Conservation (phyloP, 2,329 filamentous ascomycete genomes). For the Blumeriella jaapii region DNA sequence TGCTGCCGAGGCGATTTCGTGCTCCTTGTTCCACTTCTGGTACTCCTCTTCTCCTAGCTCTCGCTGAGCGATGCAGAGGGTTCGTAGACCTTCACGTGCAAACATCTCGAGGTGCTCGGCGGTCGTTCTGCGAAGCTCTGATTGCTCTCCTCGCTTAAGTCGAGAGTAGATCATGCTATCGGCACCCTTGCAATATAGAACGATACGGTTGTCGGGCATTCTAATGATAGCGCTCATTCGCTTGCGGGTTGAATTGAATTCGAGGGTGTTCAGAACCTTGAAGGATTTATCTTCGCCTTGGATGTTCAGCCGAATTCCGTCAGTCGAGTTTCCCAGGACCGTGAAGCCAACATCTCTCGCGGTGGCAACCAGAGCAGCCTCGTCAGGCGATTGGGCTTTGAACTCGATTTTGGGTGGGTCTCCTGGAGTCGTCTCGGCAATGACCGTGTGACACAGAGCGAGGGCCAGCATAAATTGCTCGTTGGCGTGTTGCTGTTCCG, state of each 20-base stretch:
- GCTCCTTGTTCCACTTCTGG: slow-evolving; percentile 68
- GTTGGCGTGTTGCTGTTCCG: slow-evolving; percentile 65
- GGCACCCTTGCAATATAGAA: slow-evolving; percentile 93
- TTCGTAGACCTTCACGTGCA: slow-evolving; percentile 86
- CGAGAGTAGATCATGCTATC: slow-evolving; percentile 96
- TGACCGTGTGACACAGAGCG: slow-evolving; percentile 93
- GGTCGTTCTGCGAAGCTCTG: slow-evolving; percentile 69
- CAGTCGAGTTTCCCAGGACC: slow-evolving; percentile 66
- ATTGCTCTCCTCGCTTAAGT: slow-evolving; percentile 73
- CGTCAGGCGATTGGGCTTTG: slow-evolving; percentile 94
- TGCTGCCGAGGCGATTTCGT: slow-evolving; percentile 76
- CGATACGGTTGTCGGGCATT: slow-evolving; percentile 83
- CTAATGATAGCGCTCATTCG: slow-evolving; percentile 95
- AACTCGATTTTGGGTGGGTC: slow-evolving; percentile 85
- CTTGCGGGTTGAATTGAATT: slow-evolving; percentile 95
- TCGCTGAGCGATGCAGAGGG: slow-evolving; percentile 82
- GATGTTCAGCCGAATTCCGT: slow-evolving; percentile 76
- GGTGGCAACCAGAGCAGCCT: slow-evolving; percentile 86
- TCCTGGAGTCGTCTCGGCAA: slow-evolving; percentile 81
- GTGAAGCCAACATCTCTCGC: slow-evolving; percentile 94
- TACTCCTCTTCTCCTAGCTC: slow-evolving; percentile 77
- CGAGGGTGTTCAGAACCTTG: slow-evolving; percentile 82
- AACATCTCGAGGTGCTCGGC: slow-evolving; percentile 96
- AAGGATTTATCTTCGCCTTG: slow-evolving; percentile 79
- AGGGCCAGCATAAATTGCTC: slow-evolving; percentile 90